These are phyloP conservation scores for Dactylellina haptotyla DNA, from an alignment of 2,329 filamentous ascomycete species.

Conservation along the genomic window DNA sequence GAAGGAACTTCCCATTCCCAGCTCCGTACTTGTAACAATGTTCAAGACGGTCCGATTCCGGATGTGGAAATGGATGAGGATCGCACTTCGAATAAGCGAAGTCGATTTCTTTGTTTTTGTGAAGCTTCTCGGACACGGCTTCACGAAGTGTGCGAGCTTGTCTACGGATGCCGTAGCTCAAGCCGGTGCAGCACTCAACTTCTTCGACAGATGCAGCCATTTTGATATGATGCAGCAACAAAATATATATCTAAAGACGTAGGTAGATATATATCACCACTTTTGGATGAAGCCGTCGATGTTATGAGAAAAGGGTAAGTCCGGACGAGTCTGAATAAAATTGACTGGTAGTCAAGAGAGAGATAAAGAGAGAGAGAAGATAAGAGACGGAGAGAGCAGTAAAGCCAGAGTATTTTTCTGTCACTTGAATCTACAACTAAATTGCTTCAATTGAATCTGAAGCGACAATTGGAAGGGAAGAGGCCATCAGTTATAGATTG, in stretches of 20 bases:
- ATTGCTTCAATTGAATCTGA: constrained; percentile 24
- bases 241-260: constrained; percentile 37
- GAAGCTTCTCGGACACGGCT: constrained; percentile 21
- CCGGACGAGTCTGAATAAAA: constrained; percentile 8
- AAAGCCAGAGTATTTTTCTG: constrained; percentile 2
- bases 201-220: constrained; percentile 30
- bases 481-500: constrained; percentile 47
- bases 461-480: constrained; percentile 1
- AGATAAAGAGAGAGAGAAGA: no score
- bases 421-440: constrained; percentile 22
- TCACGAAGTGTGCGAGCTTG: constrained; percentile 32
- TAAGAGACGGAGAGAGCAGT: no score
- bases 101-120: constrained; percentile 38
- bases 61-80: constrained; percentile 48
- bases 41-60: constrained; percentile 44
- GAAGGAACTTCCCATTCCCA: constrained; percentile 46
- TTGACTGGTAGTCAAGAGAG: no score
- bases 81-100: constrained; percentile 39
- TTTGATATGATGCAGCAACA: constrained; percentile 12
- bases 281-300: neutral
- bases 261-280: constrained; percentile 46
- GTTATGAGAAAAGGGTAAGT: neutral
- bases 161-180: constrained; percentile 26
- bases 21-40: constrained; percentile 52
- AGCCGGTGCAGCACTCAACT: constrained; percentile 41